Base-by-base conservation (phyloP, 2,329 filamentous ascomycete species). In the Phaeophleospora eucalypticola region DNA sequence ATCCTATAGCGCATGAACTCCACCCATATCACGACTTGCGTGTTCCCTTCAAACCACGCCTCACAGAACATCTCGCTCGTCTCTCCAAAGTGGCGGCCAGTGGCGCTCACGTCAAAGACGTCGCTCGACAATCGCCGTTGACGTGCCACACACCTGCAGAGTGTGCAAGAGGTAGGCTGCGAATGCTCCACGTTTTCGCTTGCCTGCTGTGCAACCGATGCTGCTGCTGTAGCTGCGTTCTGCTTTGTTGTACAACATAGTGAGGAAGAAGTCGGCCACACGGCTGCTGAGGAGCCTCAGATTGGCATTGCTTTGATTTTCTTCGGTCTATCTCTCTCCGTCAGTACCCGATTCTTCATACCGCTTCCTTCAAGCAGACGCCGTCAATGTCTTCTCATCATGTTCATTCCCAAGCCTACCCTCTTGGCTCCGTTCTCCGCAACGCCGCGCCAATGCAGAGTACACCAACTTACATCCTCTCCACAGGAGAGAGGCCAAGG, bases 401-500 rank as follows among this genome's bases (percentile, higher is more conserved):
- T 29, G 7, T 29, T 29, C 24, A 12, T 6, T 29, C 7, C 24
- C 24, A 29, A 7, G 24, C 6, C 6, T 7, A 29, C 6, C 15
- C 9, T 21, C 37, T 8, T 21, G 37, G 15, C 19, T 24, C 37
- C 10, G 4, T 39, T 39, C 37, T 14, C 37, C 37, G 24, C 20
- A 39, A 39, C 37, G 37, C 37, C 37, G 17, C 20, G 19, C 17
- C 12, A 12, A 29, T 29, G 24, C 24, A 7, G 7, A 29, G 24
- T 29, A 6, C 24, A 29, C 24, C 6, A 6, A 12, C 38, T 58
- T 54, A 67, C 63, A 67, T 65, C 70, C 81, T 74, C 65, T 91
- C 83, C 39, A 95, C 84, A 8, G 89, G 89, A 43, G 75, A 82
- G 65, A 95, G 71, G 1, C 89, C 89, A 55, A 95, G 72, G 59